Conservation (phyloP, 768 basidiomycete genomes). For the Phylloporus sp. region DNA sequence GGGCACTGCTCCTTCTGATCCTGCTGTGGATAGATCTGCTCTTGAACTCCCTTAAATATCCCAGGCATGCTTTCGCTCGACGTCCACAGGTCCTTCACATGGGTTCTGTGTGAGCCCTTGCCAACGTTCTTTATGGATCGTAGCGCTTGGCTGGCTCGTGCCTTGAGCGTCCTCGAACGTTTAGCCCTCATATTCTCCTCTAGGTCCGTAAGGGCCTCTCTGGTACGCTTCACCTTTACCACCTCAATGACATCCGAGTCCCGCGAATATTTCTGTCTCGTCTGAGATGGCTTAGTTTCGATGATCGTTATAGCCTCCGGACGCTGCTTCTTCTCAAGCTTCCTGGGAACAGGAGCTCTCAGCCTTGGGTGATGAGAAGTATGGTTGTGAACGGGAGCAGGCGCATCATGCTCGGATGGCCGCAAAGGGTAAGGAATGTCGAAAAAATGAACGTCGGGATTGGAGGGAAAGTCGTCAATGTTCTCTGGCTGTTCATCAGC, state of each 20-base stretch:
- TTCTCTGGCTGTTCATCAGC: conserved; percentile 35
- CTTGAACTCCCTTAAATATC: conserved; percentile 26
- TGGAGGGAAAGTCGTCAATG: conserved; percentile 11
- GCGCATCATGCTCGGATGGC: conserved; percentile 4
- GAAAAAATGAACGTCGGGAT: conserved; percentile 31
- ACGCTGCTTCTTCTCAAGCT: conserved; percentile 30
- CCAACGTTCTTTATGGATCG: conserved; percentile 44
- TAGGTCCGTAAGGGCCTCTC: conserved; percentile 19
- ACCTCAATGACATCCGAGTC: conserved; percentile 55
- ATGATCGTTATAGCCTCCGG: conserved; percentile 26
- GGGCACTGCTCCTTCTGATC: conserved; percentile 10
- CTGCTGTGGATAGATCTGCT: conserved; percentile 17
- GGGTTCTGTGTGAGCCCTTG: conserved; percentile 34
- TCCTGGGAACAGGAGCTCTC: conserved; percentile 12
- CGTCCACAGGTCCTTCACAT: conserved; percentile 37
- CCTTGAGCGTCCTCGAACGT: conserved; percentile 41
- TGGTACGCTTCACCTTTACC: conserved; percentile 48
- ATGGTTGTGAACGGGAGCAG: conserved; percentile 5
- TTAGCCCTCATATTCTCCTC: conserved; percentile 27
- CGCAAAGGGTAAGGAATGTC: conserved; percentile 30
- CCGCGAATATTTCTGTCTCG: conserved; percentile 34
- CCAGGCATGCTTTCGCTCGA: conserved; percentile 26
- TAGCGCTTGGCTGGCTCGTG: conserved; percentile 46
- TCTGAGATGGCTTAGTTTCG: conserved; percentile 15
- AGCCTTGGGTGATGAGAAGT: conserved; percentile 8